Conservation (phyloP, 805 yeast species). For the Pichia cabralensis region DNA sequence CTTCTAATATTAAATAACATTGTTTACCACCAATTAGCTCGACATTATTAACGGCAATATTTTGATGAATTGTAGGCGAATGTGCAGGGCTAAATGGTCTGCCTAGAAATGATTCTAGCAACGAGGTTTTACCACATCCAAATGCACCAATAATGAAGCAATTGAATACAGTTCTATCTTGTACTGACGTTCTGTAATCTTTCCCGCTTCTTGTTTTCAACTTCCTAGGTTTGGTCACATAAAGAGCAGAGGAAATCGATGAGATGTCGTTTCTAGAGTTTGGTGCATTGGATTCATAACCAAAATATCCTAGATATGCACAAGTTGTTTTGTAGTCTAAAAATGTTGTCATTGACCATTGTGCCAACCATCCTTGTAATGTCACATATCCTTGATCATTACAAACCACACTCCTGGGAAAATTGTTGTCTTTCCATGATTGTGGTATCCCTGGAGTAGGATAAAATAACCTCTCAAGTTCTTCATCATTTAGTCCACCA, state of each 20-base stretch:
- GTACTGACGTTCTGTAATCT: constrained; percentile 52
- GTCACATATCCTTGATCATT: constrained; percentile 87
- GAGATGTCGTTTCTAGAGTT: constrained; percentile 11
- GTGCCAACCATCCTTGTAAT: constrained; percentile 97
- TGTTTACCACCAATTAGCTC: constrained; percentile 94
- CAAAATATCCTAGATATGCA: constrained; percentile 83
- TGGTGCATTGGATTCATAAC: constrained; percentile 47
- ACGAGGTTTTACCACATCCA: constrained; percentile 78
- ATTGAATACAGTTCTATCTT: constrained; percentile 85
- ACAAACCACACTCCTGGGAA: constrained; percentile 82
- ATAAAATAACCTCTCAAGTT: constrained; percentile 56
- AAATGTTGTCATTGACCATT: constrained; percentile 95
- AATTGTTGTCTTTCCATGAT: constrained; percentile 75
- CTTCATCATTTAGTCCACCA: constrained; percentile 80
- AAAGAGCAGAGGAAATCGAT: constrained; percentile 40
- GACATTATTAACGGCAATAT: constrained; percentile 82
- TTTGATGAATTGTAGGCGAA: constrained; percentile 74
- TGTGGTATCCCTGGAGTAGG: constrained; percentile 93
- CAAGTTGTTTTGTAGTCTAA: constrained; percentile 75
- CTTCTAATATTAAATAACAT: constrained; percentile 84
- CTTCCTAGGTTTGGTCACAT: constrained; percentile 75
- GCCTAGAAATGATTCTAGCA: constrained; percentile 72
- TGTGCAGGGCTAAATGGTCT: constrained; percentile 61
- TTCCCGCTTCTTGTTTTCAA: constrained; percentile 57
- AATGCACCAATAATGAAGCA: constrained; percentile 83